A percentile compares a stretch with the other conserved stretches of the same genome.
Evolutionary conservation across 2,329 filamentous ascomycete genomes (phyloP).

Genomic region (Remersonia thermophila): DNA sequence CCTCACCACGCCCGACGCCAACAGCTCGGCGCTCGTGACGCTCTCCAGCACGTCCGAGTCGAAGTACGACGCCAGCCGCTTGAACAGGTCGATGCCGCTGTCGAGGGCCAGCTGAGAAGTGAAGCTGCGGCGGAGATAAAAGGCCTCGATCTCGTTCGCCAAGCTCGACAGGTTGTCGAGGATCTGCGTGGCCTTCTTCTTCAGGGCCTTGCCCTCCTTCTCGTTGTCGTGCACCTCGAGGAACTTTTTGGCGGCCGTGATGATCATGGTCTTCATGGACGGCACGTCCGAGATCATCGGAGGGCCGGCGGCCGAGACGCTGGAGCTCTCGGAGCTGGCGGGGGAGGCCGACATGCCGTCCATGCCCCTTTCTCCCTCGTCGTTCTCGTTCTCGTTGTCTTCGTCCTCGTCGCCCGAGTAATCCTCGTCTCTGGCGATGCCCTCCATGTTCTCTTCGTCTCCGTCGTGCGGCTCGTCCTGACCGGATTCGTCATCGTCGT

Average conservation of each 20-base stretch:
- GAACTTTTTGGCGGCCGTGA: constrained; percentile 68
- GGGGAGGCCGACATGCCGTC: constrained; percentile 56
- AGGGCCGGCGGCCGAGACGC: constrained; percentile 49
- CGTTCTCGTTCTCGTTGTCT: constrained; percentile 29
- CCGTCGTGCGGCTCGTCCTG: constrained; percentile 22
- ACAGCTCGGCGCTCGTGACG: constrained; percentile 87
- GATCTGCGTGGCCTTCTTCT: constrained; percentile 66
- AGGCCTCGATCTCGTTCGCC: constrained; percentile 57
- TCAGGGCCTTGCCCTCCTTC: constrained; percentile 57
- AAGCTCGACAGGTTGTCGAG: constrained; percentile 60
- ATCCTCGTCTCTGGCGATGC: constrained; percentile 17
- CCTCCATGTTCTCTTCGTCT: constrained; percentile 18
- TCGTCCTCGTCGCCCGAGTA: constrained; percentile 19
- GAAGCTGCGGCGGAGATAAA: constrained; percentile 47
- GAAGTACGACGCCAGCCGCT: constrained; percentile 68
- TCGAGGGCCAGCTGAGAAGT: constrained; percentile 31
- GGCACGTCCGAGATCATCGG: constrained; percentile 35
- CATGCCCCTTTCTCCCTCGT: constrained; percentile 37
- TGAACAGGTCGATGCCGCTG: constrained; percentile 57
- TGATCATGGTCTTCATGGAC: constrained; percentile 61
- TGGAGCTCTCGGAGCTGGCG: constrained; percentile 52
- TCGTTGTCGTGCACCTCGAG: constrained; percentile 71
- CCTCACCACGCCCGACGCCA: constrained; percentile 81
- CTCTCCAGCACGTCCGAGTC: constrained; percentile 80
- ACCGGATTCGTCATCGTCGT: constrained; percentile 14